Base-by-base conservation (phyloP, 306 rosid genomes). In the Betula pendula region DNA sequence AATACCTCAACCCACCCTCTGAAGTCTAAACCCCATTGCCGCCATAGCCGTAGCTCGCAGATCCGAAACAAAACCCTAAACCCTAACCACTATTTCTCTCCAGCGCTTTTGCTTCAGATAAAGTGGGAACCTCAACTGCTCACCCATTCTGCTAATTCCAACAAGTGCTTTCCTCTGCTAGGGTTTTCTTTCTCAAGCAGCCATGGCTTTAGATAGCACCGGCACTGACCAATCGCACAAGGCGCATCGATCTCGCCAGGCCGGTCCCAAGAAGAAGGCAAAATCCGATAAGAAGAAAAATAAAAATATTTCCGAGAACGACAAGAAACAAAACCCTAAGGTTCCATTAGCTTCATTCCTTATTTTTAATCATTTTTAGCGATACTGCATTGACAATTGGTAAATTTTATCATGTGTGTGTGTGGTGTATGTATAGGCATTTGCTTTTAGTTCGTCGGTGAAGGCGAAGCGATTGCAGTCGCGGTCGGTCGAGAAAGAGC, bases 401-500 rank as follows among this genome's bases (percentile, higher is more conserved):
- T 35, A 20, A 66, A 65, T 29, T 59, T 27, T 17, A 59, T 11
- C 5, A 59, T 6, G 9, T 29, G 22, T 22, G 27, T 56, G 11
- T 65, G 48, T 35, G 11, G 40, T 29, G 42, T 14, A 1, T 2
- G n/a, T 69, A 6, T 55, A 88, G 91, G 94, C 94, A 5, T 95
- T 92, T 76, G 93, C 97, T 73, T 95, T 76, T 69, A 83, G 85
- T 65, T 95, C 98, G 14, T 68, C 97, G 6, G 88, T 75, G 11
- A 95, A 92, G 66, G 97, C 95, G 25, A 90, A 92, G 84, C 91
- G 93, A 9, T 58, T 92, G 71, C 91, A 92, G 79, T 87, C 98
- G n/a, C 97, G 96, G 45, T 12, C 96, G 38, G 98, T 92, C 29
- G 98, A 95, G 86, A 95, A 95, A 80, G 97, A 92, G 83, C 98